Evolutionary conservation across 2,329 filamentous ascomycete genomes (phyloP), one percentile per base, ranked within the genome.

Genomic region (Pseudogymnoascus sp.): DNA sequence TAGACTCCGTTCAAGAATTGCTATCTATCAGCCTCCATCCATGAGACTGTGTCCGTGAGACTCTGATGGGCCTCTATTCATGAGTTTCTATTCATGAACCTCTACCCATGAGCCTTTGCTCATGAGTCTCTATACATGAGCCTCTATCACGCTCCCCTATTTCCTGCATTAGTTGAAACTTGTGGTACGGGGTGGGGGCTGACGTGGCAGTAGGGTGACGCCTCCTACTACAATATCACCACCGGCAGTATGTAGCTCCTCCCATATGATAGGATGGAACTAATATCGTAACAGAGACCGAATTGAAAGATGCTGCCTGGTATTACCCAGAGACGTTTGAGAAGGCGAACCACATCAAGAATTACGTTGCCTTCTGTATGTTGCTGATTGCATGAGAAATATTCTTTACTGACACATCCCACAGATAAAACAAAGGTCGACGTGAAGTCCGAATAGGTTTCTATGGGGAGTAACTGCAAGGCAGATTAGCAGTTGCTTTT

Each of bases 301-400:
- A 72, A 60, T 64, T 79, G 61, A 75, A 76, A 64, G 77, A 80
- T 65, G 76, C 76, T 1, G 78, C 78, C 11, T 80, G 78, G 78
- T 79, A 75, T 62, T 80, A 80, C 62, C 74, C 78, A 0, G 65
- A 75, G 21, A 76, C 78, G 2, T 69, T 71, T 59, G 72, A 75
- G 12, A 75, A 73, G 64, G 77, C 76, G 49, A 70, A 70, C 41
- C 74, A 75, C 65, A 79, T 79, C 63, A 78, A 76, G 69, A 73
- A 74, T 18, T 74, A 76, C 70, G 76, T 80, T 63, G 78, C 78
- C 16, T 80, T 80, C 67, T 79, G 78, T 73, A 74, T 76, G 77
- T 72, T 35, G 38, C 40, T 23, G 21, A 18, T 43, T 43, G 14
- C 21, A 16, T 31, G n/a, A 25, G n/a, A 21, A 23, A n/a, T 23